Percentiles rank a stretch among this genome's conserved stretches.
Conservation (phyloP, 495 filamentous ascomycete genomes). For the Lophiostoma macrostomum region DNA sequence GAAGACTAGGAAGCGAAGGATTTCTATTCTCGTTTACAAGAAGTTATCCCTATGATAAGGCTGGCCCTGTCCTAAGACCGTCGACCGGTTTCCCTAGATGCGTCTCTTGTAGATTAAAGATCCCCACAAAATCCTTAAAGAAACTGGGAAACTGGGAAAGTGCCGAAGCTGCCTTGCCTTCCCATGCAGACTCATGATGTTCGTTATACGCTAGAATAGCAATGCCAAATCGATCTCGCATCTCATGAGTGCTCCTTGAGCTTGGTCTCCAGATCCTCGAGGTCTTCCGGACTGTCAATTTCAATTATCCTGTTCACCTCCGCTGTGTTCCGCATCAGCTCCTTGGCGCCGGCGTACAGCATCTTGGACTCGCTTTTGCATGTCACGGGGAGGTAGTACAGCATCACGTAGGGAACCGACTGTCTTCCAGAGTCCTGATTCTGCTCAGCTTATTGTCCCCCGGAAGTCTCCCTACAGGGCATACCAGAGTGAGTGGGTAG, state of each 20-base stretch:
- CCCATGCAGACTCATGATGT: no score
- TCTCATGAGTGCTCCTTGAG: conserved; percentile 43
- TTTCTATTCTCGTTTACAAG: no score
- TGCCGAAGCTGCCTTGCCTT: no score
- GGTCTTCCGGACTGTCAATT: conserved; percentile 69
- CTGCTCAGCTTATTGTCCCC: not conserved
- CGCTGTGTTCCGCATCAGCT: conserved; percentile 86
- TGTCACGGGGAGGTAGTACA: conserved; percentile 88
- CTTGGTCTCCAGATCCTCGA: conserved; percentile 69
- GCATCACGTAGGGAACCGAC: conserved; percentile 81
- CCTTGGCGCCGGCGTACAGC: conserved; percentile 93
- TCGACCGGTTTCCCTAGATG: no score
- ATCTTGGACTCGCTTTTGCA: conserved; percentile 81
- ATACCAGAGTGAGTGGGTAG: conserved; percentile 80
- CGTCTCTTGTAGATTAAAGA: no score
- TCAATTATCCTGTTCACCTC: conserved; percentile 81
- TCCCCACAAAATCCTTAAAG: no score
- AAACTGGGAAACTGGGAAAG: no score
- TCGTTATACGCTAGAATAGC: no score
- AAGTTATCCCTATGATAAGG: no score
- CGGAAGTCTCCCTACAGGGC: conserved; percentile 30
- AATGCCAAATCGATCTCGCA: no score
- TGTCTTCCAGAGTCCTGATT: conserved; percentile 58
- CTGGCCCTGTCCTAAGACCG: no score
- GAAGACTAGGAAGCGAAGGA: no score